phyloP scores from a whole-genome alignment of 2,329 filamentous ascomycete species.

The Phialophora macrospora region DNA sequence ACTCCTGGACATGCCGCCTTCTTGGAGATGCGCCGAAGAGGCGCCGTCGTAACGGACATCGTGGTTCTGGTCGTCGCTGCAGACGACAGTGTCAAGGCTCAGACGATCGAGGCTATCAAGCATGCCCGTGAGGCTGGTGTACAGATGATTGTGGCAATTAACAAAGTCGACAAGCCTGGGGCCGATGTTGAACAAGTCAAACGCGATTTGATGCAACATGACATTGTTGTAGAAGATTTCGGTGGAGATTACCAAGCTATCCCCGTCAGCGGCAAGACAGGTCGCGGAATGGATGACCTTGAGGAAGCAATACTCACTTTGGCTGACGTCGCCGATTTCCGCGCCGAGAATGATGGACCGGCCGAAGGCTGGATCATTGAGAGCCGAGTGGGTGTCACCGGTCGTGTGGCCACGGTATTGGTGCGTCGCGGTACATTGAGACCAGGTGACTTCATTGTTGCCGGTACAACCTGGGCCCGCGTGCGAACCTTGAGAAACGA shows the following conservation, averaged over 20 bases:
- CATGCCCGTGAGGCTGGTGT: slow-evolving; percentile 86
- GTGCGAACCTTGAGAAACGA: slow-evolving; percentile 87
- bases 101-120: slow-evolving; percentile 94
- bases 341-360: slow-evolving; percentile 74
- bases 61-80: slow-evolving; percentile 94
- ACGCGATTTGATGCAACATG: slow-evolving; percentile 78
- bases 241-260: slow-evolving; percentile 94
- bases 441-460: slow-evolving; percentile 80
- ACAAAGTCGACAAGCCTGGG: slow-evolving; percentile 91
- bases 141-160: slow-evolving; percentile 96
- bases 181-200: slow-evolving; percentile 84
- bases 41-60: slow-evolving; percentile 95
- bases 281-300: slow-evolving; percentile 84
- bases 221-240: slow-evolving; percentile 90
- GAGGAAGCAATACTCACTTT: slow-evolving; percentile 88
- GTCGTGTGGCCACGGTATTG: slow-evolving; percentile 85
- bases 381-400: slow-evolving; percentile 81
- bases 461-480: slow-evolving; percentile 84
- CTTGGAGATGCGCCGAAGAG: slow-evolving; percentile 91
- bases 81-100: slow-evolving; percentile 96
- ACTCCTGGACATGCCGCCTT: slow-evolving; percentile 97
- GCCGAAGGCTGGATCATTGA: slow-evolving; percentile 95
- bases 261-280: slow-evolving; percentile 89
- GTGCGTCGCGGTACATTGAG: slow-evolving; percentile 85
- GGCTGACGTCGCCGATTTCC: slow-evolving; percentile 87